Evolutionary conservation across 331 rosid species (phyloP).

Genomic region (Acacia concinna): DNA sequence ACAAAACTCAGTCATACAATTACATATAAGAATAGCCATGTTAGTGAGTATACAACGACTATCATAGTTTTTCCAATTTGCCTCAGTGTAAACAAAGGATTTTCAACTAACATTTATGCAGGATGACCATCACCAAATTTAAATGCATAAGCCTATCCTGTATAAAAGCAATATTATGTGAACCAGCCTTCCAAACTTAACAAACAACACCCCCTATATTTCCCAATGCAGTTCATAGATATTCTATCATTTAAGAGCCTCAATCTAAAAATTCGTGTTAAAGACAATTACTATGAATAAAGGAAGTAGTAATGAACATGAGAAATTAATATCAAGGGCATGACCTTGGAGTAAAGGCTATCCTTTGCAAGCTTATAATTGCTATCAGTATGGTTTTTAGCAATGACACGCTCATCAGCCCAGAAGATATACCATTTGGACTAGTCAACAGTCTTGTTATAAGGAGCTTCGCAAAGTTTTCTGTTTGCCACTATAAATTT

Average conservation of each 20-base stretch:
- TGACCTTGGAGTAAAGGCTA: conserved; percentile 82
- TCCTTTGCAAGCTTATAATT: conserved; percentile 93
- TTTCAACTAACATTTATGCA: conserved; percentile 1
- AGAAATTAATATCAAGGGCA: conserved; percentile 18
- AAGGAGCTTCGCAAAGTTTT: conserved; percentile 85
- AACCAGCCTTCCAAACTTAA: background rate
- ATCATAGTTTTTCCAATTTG: background rate
- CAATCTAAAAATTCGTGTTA: background rate
- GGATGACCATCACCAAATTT: background rate
- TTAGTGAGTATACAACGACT: background rate
- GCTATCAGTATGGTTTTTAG: conserved; percentile 87
- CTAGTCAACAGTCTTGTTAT: conserved; percentile 97
- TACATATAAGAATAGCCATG: background rate
- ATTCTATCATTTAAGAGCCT: background rate
- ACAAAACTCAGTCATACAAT: background rate
- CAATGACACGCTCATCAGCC: conserved; percentile 97
- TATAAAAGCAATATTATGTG: background rate
- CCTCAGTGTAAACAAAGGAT: background rate
- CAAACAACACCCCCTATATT: background rate
- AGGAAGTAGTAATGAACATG: conserved; percentile 9
- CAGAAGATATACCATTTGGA: conserved; percentile 93
- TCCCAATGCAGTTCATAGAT: background rate
- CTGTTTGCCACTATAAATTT: conserved; percentile 57
- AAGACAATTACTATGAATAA: conserved; percentile 9
- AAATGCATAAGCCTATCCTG: background rate